phyloP scores from a whole-genome alignment of 306 rosid genomes.

The Macrotyloma uniflorum region DNA sequence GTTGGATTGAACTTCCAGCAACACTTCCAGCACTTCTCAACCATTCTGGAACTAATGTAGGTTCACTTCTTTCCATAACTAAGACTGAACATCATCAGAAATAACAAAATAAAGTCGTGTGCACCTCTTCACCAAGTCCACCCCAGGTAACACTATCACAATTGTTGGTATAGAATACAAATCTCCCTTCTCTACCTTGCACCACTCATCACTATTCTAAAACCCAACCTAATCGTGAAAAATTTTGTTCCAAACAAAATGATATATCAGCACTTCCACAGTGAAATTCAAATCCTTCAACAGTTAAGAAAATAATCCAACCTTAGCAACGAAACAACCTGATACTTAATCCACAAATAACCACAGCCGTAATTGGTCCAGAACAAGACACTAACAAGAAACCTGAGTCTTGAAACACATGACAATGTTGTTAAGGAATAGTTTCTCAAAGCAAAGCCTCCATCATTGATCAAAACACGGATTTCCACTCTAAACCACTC shows the following conservation, averaged over 20 bases:
- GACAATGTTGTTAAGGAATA: conserved; percentile 36
- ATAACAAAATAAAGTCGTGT: conserved; percentile 29
- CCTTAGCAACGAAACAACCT: conserved; percentile 16
- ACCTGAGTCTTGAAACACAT: background rate
- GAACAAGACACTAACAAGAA: background rate
- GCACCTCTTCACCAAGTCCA: conserved; percentile 55
- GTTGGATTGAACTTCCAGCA: conserved; percentile 85
- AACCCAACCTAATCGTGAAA: conserved; percentile 3
- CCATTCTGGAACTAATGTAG: conserved; percentile 97
- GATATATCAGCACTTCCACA: conserved; percentile 12
- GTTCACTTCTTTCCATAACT: conserved; percentile 98
- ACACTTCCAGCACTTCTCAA: conserved; percentile 89
- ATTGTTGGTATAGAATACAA: background rate
- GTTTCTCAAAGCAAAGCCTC: conserved; percentile 53
- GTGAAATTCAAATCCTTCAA: background rate
- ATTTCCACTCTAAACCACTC: conserved; percentile 46
- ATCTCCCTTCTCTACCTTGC: conserved; percentile 5
- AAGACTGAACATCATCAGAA: conserved; percentile 85
- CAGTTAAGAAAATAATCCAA: background rate
- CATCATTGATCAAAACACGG: conserved; percentile 54
- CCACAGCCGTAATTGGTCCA: conserved; percentile 23
- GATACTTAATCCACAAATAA: conserved; percentile 29
- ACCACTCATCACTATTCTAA: conserved; percentile 2
- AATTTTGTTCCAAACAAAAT: background rate
- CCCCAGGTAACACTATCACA: conserved; percentile 30